Percentiles rank a stretch among this genome's conserved stretches.
phyloP scores from a whole-genome alignment of 345 rosid genomes.

The Cardamine occulta region DNA sequence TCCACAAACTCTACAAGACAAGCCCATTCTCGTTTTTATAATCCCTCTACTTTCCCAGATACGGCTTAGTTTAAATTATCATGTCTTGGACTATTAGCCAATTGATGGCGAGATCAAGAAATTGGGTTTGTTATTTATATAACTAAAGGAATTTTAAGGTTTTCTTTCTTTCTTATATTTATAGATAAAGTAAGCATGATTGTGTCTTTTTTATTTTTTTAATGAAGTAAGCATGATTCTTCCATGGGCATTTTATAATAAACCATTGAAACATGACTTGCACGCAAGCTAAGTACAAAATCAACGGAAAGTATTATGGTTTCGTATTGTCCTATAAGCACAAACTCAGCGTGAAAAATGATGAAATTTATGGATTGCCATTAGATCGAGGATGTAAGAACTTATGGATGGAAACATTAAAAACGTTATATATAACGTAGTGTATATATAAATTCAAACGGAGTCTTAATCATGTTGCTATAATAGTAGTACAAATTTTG shows the following conservation, averaged over 20 bases:
- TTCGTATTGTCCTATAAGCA: not conserved
- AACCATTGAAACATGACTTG: not conserved
- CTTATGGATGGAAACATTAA: not conserved
- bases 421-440: no score
- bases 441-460: no score
- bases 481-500: not conserved
- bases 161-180: no score
- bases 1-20: conserved; percentile 20
- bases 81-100: not conserved
- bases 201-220: no score
- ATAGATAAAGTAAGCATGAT: no score
- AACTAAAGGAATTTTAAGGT: not conserved
- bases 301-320: not conserved
- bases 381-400: not conserved
- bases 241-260: not conserved
- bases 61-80: not conserved
- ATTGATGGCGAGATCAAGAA: not conserved
- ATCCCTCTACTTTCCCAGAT: not conserved
- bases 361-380: not conserved
- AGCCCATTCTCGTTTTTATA: not conserved
- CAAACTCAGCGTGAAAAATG: not conserved
- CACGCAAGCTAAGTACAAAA: not conserved
- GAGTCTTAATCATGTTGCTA: not conserved
- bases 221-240: not conserved
- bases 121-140: not conserved